Evolutionary conservation across 805 yeast genomes (phyloP).

Genomic region (Saccharomycopsis sp.): DNA sequence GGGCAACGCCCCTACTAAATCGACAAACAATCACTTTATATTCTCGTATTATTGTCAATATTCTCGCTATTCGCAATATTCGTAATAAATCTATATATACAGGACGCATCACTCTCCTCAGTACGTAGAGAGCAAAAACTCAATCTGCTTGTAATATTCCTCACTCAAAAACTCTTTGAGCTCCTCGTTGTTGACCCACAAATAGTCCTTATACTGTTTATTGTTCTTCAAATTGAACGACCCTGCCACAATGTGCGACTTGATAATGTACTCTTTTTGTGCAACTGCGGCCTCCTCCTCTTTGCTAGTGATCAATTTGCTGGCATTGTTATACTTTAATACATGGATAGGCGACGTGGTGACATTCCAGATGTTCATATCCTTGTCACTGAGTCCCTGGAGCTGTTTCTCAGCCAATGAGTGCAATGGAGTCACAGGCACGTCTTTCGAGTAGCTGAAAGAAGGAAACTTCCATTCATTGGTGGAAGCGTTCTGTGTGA

Average conservation of each 20-base stretch:
- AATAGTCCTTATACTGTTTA: slow-evolving; percentile 40
- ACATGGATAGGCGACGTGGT: slow-evolving; percentile 82
- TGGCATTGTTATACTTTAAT: slow-evolving; percentile 35
- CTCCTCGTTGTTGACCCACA: slow-evolving; percentile 86
- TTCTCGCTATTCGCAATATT: not conserved
- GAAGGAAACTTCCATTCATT: slow-evolving; percentile 73
- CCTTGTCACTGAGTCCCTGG: slow-evolving; percentile 61
- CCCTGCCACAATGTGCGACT: slow-evolving; percentile 87
- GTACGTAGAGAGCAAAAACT: slow-evolving; percentile 31
- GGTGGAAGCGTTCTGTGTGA: slow-evolving; percentile 42
- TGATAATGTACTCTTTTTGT: slow-evolving; percentile 62
- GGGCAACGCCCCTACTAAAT: not conserved
- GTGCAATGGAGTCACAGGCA: slow-evolving; percentile 52
- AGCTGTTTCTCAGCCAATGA: slow-evolving; percentile 70
- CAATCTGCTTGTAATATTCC: slow-evolving; percentile 51
- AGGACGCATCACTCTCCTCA: not conserved
- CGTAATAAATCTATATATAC: not conserved
- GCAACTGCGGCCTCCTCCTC: slow-evolving; percentile 24
- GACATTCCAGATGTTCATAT: slow-evolving; percentile 84
- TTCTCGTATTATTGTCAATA: not conserved
- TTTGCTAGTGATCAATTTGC: slow-evolving; percentile 20
- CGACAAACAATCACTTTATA: not conserved
- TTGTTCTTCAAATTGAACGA: slow-evolving; percentile 43
- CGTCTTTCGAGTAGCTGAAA: slow-evolving; percentile 34
- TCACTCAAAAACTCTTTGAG: slow-evolving; percentile 44